A percentile compares a stretch with the other conserved stretches of the same genome.
phyloP scores from a whole-genome alignment of 352 stramenopile species.

The Lagenidium giganteum region DNA sequence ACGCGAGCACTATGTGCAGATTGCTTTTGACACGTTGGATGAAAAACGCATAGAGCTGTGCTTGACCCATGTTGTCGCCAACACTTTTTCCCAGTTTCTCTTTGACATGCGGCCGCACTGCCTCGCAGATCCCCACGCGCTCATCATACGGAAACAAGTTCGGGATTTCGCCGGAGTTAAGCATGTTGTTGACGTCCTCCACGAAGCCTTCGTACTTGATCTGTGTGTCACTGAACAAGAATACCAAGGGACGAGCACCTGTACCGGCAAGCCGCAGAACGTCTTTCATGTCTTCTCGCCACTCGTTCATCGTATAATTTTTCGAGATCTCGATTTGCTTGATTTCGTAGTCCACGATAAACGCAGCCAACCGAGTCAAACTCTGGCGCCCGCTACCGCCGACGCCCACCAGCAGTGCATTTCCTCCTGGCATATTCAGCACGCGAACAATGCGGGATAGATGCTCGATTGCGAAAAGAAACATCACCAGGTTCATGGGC shows the following conservation, averaged over 20 bases:
- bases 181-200: constrained; percentile 96
- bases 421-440: constrained; percentile 93
- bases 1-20: constrained; percentile 93
- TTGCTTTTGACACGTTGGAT: constrained; percentile 88
- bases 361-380: constrained; percentile 88
- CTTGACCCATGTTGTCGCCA: constrained; percentile 87
- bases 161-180: constrained; percentile 94
- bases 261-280: constrained; percentile 88
- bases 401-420: constrained; percentile 91
- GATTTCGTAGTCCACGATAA: constrained; percentile 91
- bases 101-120: constrained; percentile 87
- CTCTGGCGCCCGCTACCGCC: constrained; percentile 90
- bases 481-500: constrained; percentile 96
- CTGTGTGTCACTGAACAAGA: constrained; percentile 94
- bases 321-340: constrained; percentile 95
- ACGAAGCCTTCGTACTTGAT: constrained; percentile 96
- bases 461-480: constrained; percentile 95
- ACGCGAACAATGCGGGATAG: constrained; percentile 89
- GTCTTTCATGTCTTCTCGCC: constrained; percentile 93
- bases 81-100: constrained; percentile 88
- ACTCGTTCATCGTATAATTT: constrained; percentile 93
- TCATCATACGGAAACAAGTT: constrained; percentile 95
- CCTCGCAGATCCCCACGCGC: constrained; percentile 86
- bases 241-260: constrained; percentile 83
- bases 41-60: constrained; percentile 92